These are phyloP conservation scores for Tetrahymena borealis DNA, from an alignment of 73 alveolate genomes.

Conservation along the genomic window DNA sequence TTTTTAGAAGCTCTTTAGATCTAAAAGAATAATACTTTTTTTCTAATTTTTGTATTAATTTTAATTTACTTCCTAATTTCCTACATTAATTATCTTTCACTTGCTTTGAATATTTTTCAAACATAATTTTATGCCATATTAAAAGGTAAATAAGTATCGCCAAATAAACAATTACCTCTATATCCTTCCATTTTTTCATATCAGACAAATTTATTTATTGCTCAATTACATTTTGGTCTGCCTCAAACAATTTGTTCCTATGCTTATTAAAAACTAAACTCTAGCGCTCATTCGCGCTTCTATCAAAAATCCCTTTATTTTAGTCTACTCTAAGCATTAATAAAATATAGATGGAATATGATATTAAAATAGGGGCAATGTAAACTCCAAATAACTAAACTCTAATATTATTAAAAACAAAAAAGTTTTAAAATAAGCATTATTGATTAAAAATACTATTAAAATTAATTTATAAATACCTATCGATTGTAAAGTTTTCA, in stretches of 20 bases:
- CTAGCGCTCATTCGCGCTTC: not conserved
- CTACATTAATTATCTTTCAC: no score
- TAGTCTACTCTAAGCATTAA: not conserved
- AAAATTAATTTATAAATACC: no score
- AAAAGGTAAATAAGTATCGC: no score
- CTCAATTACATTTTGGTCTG: not conserved
- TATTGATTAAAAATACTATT: no score
- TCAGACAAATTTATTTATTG: not conserved
- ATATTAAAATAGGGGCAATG: not conserved
- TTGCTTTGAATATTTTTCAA: no score
- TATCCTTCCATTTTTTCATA: not conserved
- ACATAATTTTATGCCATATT: no score
- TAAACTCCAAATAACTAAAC: not conserved
- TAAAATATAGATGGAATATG: not conserved
- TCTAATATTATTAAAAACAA: not conserved
- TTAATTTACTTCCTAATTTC: no score
- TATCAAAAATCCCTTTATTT: not conserved
- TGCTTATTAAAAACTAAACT: not conserved
- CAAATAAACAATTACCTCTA: not conserved
- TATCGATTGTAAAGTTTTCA: not conserved
- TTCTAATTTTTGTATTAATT: no score
- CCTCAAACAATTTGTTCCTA: not conserved
- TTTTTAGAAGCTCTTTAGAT: no score
- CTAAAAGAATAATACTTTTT: no score
- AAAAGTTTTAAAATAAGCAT: not conserved